Conservation (phyloP, 148 eudicot species). For the Fagopyrum homotropicum region DNA sequence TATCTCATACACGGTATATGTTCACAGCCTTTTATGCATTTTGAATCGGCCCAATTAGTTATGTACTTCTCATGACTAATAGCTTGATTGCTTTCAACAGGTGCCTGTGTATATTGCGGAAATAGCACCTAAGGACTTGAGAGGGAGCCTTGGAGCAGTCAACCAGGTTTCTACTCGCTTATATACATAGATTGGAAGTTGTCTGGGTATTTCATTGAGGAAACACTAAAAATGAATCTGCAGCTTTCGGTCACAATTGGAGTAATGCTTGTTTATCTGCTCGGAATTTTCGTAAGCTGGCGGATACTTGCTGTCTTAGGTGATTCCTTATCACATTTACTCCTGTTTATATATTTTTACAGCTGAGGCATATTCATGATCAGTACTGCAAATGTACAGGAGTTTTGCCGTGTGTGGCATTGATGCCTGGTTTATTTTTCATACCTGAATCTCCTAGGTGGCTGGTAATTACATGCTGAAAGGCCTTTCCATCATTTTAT, state of each 20-base stretch:
- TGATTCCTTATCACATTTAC: conserved; percentile 19
- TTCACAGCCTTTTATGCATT: not conserved
- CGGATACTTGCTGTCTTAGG: conserved; percentile 75
- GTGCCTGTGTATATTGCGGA: conserved; percentile 95
- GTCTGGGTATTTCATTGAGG: not conserved
- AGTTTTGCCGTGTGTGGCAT: conserved; percentile 52
- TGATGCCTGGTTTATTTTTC: conserved; percentile 91
- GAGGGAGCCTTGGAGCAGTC: conserved; percentile 86
- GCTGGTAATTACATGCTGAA: conserved; percentile 52
- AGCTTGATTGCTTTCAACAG: conserved; percentile 27
- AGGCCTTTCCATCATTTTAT: not conserved
- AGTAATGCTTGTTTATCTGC: conserved; percentile 63
- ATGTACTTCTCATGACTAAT: not conserved
- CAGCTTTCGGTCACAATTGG: conserved; percentile 86
- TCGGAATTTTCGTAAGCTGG: conserved; percentile 76
- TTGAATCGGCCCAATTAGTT: not conserved
- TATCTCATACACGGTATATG: conserved; percentile 70
- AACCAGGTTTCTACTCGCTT: conserved; percentile 56
- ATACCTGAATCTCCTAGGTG: conserved; percentile 97
- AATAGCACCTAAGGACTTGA: conserved; percentile 79
- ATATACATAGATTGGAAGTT: too few relatives aligned
- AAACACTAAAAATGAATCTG: not conserved
- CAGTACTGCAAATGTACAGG: conserved; percentile 33
- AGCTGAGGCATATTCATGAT: not conserved
- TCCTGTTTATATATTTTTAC: not conserved